A percentile compares a stretch with the other conserved stretches of the same genome.
Conservation (phyloP, 306 rosid species). For the Potentilla sterilis region DNA sequence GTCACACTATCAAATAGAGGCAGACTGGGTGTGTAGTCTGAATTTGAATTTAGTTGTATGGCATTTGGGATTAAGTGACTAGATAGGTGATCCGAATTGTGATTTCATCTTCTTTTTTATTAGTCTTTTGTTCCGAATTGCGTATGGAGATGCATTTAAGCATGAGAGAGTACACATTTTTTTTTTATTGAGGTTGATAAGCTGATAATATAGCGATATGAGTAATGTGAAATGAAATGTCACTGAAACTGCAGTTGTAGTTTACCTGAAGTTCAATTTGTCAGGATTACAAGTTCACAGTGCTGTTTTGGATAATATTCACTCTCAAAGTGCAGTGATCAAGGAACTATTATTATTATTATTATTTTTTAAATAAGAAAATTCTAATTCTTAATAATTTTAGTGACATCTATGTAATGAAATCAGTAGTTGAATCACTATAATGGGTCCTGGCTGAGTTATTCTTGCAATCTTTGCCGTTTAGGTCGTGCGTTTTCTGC, state of each 20-base stretch:
- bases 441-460: not conserved
- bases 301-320: not conserved
- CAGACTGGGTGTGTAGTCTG: not conserved
- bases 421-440: not conserved
- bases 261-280: not conserved
- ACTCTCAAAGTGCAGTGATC: not conserved
- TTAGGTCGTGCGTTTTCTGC: conserved; percentile 72
- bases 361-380: too few relatives aligned
- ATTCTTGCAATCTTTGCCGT: conserved; percentile 14
- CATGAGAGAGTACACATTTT: not conserved
- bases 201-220: not conserved
- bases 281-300: not conserved
- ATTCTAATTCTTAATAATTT: not conserved
- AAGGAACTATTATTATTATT: not conserved
- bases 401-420: not conserved
- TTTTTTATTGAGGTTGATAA: not conserved
- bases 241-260: not conserved
- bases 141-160: not conserved
- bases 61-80: not conserved
- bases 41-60: not conserved
- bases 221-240: not conserved
- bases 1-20: not conserved
- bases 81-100: not conserved
- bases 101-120: not conserved
- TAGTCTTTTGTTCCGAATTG: too few relatives aligned